Percentiles rank a stretch among this genome's conserved stretches.
These are phyloP conservation scores for Nitzschia palea DNA, from an alignment of 108 stramenopile species.

Conservation along the genomic window DNA sequence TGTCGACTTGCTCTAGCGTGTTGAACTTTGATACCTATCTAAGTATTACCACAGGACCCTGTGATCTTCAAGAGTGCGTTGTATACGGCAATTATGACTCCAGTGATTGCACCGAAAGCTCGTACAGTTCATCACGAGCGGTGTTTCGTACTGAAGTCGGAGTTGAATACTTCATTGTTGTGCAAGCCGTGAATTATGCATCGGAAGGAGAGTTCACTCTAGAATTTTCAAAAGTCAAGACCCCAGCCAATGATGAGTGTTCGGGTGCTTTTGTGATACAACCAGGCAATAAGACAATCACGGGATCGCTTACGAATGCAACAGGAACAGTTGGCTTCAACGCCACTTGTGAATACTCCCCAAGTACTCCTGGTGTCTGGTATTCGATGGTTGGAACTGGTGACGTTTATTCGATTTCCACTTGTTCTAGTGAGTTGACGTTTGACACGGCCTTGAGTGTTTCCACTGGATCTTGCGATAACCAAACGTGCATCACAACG, in stretches of 20 bases:
- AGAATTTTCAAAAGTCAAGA: too few species aligned
- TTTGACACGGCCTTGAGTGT: conserved; percentile 2
- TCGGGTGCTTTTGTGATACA: too few species aligned
- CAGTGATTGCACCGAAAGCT: neutral
- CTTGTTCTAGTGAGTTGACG: neutral
- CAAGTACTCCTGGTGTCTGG: conserved; percentile 10
- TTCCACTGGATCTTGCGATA: neutral
- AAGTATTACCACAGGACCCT: conserved; percentile 11
- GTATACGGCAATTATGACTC: conserved; percentile 7
- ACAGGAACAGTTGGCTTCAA: too few species aligned
- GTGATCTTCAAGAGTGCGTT: conserved; percentile 3
- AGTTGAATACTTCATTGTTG: conserved; percentile 12
- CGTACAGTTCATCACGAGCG: too few species aligned
- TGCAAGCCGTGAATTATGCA: conserved; percentile 4
- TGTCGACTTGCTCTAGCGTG: conserved; percentile 10
- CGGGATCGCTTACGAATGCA: too few species aligned
- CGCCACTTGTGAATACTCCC: too few species aligned
- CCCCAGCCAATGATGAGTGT: too few species aligned
- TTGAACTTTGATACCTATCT: conserved; percentile 21
- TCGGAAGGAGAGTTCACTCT: neutral
- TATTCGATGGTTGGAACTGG: neutral
- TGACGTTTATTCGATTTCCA: neutral
- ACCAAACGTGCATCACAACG: neutral
- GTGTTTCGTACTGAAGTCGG: neutral
- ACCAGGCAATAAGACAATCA: too few species aligned